Evolutionary conservation across 306 rosid species (phyloP), one percentile per base, ranked within the genome.

Genomic region (Sesbania bispinosa): DNA sequence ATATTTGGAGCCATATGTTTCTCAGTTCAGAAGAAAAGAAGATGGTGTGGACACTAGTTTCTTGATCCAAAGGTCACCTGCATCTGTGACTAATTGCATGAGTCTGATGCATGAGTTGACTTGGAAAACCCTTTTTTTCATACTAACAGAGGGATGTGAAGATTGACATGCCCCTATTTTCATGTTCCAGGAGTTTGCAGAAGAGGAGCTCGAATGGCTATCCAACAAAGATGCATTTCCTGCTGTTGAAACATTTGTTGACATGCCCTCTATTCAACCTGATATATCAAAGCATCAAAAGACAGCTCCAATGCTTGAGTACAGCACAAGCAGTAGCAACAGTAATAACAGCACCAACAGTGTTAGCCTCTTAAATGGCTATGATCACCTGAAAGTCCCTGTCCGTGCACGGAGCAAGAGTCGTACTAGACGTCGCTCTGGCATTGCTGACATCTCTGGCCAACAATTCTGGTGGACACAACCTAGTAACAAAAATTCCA

Each of bases 171-270:
- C 32, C 4, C 67, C 10, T 9, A 24, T 55, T 39, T 45, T 46
- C 29, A 46, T 61, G 36, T 54, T 75, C 7, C 82, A 86, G 90
- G 95, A 74, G 58, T 14, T 29, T 41, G 88, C 69, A 7, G 97
- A 88, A 58, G 97, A 92, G 62, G 97, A 92, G 29, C 91, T 89
- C 32, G 97, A 92, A 72, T 92, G 97, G 97, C 64, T 92, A 65
- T 87, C 91, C 2, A 88, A 91, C 85, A 87, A 84, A 78, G 97
- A 92, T 52, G 86, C 91, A 1, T 92, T 92, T 71, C 97, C 97
- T 24, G 77, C 85, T 0, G 70, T 92, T 4, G 92, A 89, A 53
- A 84, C 92, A 10, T 84, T 84, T 60, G 75, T 78, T 15, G 91
- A 48, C 71, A 33, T 84, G 2, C 50, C 80, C 13, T 43, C 78